These are phyloP conservation scores for Nepenthes mirabilis DNA, from an alignment of 148 eudicot species.

Conservation along the genomic window DNA sequence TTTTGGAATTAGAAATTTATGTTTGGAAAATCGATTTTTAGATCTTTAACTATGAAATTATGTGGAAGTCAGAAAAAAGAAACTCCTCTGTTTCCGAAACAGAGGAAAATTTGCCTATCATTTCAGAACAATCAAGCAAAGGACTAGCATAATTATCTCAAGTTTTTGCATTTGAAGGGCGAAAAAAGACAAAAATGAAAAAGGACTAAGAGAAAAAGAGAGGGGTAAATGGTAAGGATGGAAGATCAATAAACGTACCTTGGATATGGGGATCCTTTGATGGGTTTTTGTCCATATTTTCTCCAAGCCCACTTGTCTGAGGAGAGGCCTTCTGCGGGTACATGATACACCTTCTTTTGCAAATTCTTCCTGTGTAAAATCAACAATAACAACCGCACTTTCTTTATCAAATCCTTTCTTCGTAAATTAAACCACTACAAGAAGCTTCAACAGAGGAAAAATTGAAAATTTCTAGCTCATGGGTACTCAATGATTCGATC, in stretches of 20 bases:
- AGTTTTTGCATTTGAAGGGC: not conserved
- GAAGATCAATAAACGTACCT: slow-evolving; percentile 33
- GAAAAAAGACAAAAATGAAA: not conserved
- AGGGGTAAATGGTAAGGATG: not conserved
- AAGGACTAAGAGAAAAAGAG: too few relatives aligned
- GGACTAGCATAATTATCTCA: not conserved
- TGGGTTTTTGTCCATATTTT: slow-evolving; percentile 96
- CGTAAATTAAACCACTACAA: too few relatives aligned
- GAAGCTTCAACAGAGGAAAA: slow-evolving; percentile 8
- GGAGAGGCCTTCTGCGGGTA: slow-evolving; percentile 76
- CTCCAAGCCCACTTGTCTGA: slow-evolving; percentile 97
- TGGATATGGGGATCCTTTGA: slow-evolving; percentile 93
- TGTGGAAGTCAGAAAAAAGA: not conserved
- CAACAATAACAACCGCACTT: slow-evolving; percentile 1
- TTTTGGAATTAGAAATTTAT: not conserved
- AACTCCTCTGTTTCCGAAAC: not conserved
- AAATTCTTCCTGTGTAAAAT: slow-evolving; percentile 45
- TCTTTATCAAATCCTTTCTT: too few relatives aligned
- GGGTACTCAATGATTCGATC: not conserved
- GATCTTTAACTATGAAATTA: not conserved
- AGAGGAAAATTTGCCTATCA: not conserved
- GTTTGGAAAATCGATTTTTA: not conserved
- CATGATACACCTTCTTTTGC: slow-evolving; percentile 74
- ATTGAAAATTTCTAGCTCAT: slow-evolving; percentile 2
- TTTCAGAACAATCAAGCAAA: not conserved